Percentiles rank a stretch among this genome's conserved stretches.
Conservation (phyloP, 768 basidiomycete genomes). For the Pulveroboletus sp. region DNA sequence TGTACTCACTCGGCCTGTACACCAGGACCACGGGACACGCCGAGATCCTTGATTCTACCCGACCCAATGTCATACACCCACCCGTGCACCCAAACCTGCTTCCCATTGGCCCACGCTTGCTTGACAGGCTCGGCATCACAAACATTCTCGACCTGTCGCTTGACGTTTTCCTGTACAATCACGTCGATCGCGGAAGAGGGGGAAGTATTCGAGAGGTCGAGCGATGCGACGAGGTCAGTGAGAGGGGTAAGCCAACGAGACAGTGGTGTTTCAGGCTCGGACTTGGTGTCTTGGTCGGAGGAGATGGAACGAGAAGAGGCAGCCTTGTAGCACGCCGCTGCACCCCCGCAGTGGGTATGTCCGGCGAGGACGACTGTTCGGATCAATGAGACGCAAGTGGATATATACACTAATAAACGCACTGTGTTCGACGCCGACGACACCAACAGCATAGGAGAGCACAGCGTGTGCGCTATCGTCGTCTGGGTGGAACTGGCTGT, state of each 20-base stretch:
- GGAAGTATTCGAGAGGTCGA: conserved; percentile 40
- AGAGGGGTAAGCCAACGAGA: conserved; percentile 74
- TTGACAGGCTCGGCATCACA: conserved; percentile 43
- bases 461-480: conserved; percentile 74
- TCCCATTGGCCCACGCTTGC: conserved; percentile 41
- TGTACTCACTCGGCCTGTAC: too few relatives aligned
- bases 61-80: conserved; percentile 69
- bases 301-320: conserved; percentile 11
- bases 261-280: conserved; percentile 45
- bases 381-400: background rate
- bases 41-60: conserved; percentile 60
- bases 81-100: conserved; percentile 60
- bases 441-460: conserved; percentile 68
- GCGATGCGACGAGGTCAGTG: conserved; percentile 42
- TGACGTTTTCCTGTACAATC: conserved; percentile 62
- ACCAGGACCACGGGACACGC: conserved; percentile 36
- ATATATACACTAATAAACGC: conserved; percentile 25
- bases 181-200: conserved; percentile 38
- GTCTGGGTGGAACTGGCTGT: conserved; percentile 68
- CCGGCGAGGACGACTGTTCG: conserved; percentile 76
- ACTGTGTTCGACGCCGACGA: conserved; percentile 78
- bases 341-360: conserved; percentile 83
- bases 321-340: conserved; percentile 50
- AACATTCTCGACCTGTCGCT: conserved; percentile 50
- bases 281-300: conserved; percentile 8